Conservation (phyloP, 805 yeast genomes). For the baker's yeast (Saccharomyces cerevisiae) region DNA sequence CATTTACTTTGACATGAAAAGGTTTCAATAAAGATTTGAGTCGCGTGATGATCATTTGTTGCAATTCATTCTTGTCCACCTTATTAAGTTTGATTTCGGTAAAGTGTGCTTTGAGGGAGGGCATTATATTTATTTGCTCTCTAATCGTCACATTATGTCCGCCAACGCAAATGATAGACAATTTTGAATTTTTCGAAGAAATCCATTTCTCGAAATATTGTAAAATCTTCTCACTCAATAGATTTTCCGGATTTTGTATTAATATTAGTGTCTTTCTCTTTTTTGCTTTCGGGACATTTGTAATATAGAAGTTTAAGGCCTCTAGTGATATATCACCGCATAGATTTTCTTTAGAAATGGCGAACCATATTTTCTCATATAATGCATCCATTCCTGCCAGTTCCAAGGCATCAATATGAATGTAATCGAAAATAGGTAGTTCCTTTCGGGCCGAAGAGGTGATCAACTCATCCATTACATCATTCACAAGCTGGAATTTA, state of each 20-base stretch:
- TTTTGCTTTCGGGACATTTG: conserved; percentile 28
- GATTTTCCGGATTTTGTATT: background rate
- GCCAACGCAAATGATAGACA: conserved; percentile 87
- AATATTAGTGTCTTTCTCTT: conserved; percentile 12
- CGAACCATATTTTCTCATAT: conserved; percentile 76
- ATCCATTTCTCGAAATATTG: conserved; percentile 96
- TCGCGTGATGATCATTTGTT: background rate
- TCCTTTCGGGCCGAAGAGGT: conserved; percentile 31
- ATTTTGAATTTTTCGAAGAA: conserved; percentile 63
- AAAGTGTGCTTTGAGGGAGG: background rate
- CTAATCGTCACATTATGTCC: background rate
- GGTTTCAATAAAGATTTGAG: background rate
- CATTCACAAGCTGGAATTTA: conserved; percentile 48
- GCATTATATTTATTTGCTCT: background rate
- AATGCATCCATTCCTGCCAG: conserved; percentile 69
- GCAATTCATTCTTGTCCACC: background rate
- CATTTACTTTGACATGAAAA: background rate
- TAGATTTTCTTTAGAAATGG: conserved; percentile 50
- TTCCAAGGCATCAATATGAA: conserved; percentile 89
- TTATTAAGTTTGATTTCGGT: background rate
- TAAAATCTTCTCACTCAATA: background rate
- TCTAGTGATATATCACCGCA: conserved; percentile 58
- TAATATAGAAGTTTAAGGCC: conserved; percentile 61
- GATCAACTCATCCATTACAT: conserved; percentile 65
- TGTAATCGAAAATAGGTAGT: conserved; percentile 50